Evolutionary conservation across 2,329 filamentous ascomycete genomes (phyloP), one percentile per base, ranked within the genome.

Genomic region (Phyllosticta capitalensis): DNA sequence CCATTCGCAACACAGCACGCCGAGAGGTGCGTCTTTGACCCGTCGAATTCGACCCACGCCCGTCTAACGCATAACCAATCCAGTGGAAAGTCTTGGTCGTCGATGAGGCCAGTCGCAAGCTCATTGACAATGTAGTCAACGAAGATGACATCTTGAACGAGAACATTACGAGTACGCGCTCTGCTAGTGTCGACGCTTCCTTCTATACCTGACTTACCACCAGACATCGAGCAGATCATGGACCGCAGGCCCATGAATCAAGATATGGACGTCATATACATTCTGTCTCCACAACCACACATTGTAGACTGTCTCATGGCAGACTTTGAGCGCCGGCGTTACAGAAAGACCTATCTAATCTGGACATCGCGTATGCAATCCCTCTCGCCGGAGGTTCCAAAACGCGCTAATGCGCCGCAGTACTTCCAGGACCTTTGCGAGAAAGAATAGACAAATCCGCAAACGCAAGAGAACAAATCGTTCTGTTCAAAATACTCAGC

Each of bases 51-150:
- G 14, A 21, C 38, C 17, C 52, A 51, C 59, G 24, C 24, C 7
- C 58, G 45, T 55, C 55, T 55, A 67, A 60, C 58, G 60, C 59
- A 55, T 28, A 30, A 52, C 45, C 61, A 33, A 65, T 58, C 24
- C 66, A 96, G 91, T 99, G 94, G 94, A 99, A 97, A 83, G 89
- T 96, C 65, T 79, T 99, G 66, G 87, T 99, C 57, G 80, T 96
- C 68, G 94, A 99, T 76, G 86, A 89, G 66, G 81, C 79, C 60
- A 92, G 90, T 71, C 86, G 87, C 72, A 92, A 88, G 74, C 83
- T 99, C 67, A 82, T 99, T 67, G 87, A 95, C 75, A 95, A 92
- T 79, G 88, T 90, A 53, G 84, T 92, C 71, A 92, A 90, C 69
- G 89, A 96, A 78, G 92, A 99, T 83, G 90, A 96, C 69, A 95